Conservation (phyloP, 495 filamentous ascomycete species). For the Aspergillus kassunensis region DNA sequence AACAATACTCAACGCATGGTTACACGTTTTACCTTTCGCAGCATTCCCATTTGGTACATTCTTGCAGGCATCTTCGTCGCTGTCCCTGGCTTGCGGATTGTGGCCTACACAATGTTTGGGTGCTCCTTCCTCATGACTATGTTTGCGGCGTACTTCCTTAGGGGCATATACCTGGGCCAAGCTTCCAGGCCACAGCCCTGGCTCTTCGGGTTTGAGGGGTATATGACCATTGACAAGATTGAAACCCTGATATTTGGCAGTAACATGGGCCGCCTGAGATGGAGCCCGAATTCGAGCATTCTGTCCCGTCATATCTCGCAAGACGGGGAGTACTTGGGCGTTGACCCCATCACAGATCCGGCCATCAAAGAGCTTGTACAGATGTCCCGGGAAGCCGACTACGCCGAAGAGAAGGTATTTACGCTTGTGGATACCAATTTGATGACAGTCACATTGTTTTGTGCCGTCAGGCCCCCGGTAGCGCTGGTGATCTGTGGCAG, state of each 20-base stretch:
- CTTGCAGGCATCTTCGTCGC: no score
- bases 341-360: background rate
- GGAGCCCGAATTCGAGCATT: background rate
- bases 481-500: background rate
- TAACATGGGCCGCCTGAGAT: background rate
- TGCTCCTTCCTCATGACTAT: no score
- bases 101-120: no score
- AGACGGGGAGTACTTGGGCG: background rate
- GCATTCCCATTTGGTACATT: no score
- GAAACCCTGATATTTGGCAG: background rate
- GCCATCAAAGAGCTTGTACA: background rate
- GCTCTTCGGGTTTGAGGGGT: background rate
- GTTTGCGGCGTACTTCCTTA: background rate
- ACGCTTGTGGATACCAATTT: constrained; percentile 1
- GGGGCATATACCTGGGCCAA: background rate
- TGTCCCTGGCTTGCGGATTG: no score
- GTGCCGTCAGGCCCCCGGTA: background rate
- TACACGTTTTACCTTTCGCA: background rate
- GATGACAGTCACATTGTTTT: background rate
- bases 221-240: background rate
- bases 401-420: background rate
- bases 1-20: background rate
- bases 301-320: background rate
- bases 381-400: background rate
- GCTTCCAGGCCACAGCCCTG: background rate